phyloP scores from a whole-genome alignment of 1,284 basidiomycete genomes.

The Malassezia arunalokei region DNA sequence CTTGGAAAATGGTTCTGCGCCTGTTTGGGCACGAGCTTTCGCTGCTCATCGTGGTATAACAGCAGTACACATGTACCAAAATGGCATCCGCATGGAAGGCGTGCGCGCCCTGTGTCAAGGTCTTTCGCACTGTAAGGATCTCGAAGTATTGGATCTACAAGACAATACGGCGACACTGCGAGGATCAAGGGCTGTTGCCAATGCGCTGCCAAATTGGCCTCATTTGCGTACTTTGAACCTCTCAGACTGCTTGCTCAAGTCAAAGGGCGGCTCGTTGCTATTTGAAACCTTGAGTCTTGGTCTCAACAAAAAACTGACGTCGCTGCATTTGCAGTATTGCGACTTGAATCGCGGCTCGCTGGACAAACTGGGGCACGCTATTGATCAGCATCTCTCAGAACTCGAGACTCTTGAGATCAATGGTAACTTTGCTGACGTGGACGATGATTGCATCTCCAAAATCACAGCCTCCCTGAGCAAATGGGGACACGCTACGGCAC shows the following conservation, averaged over 20 bases:
- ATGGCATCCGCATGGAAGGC: slow-evolving; percentile 89
- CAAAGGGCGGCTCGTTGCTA: slow-evolving; percentile 48
- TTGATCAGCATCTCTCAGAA: slow-evolving; percentile 22
- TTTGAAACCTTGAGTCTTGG: slow-evolving; percentile 29
- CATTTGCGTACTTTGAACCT: slow-evolving; percentile 67
- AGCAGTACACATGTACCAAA: slow-evolving; percentile 88
- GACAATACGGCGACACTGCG: slow-evolving; percentile 81
- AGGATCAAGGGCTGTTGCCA: slow-evolving; percentile 64
- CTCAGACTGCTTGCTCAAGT: slow-evolving; percentile 77
- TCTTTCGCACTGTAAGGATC: slow-evolving; percentile 57
- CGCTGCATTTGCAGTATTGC: slow-evolving; percentile 39
- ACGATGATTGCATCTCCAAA: slow-evolving; percentile 36
- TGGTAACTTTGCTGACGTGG: slow-evolving; percentile 44
- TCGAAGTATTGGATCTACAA: slow-evolving; percentile 77
- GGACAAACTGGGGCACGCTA: slow-evolving; percentile 25
- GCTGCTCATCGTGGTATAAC: slow-evolving; percentile 63
- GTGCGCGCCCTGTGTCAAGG: slow-evolving; percentile 69
- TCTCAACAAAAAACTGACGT: slow-evolving; percentile 27
- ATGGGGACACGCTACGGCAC: slow-evolving; percentile 30
- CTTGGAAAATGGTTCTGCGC: slow-evolving; percentile 77
- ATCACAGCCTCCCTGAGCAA: slow-evolving; percentile 33
- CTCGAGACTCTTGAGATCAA: slow-evolving; percentile 39
- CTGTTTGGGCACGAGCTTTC: slow-evolving; percentile 75
- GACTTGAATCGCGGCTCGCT: slow-evolving; percentile 37
- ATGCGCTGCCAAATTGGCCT: slow-evolving; percentile 59